A percentile compares a stretch with the other conserved stretches of the same genome.
These are phyloP conservation scores for Suhomyces coccinellae DNA, from an alignment of 1,139 yeast genomes.

Conservation along the genomic window DNA sequence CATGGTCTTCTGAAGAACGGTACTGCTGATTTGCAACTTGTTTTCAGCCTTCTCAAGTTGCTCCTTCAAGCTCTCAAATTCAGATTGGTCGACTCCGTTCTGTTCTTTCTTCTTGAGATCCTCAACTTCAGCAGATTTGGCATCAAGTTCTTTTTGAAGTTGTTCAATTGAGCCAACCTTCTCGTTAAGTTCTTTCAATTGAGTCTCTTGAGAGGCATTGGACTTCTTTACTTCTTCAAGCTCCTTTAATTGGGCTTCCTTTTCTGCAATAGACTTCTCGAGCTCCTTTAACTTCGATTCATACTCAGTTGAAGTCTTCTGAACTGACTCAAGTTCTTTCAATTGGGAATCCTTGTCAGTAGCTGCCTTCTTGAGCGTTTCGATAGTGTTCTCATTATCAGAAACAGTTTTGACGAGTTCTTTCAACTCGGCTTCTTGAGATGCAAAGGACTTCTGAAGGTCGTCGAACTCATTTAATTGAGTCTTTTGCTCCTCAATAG, in stretches of 20 bases:
- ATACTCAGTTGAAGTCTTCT: slow-evolving; percentile 1
- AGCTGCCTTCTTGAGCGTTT: not conserved
- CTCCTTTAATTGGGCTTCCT: slow-evolving; percentile 2
- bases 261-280: not conserved
- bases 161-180: not conserved
- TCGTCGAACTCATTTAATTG: not conserved
- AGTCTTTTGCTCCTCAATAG: not conserved
- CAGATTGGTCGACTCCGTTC: not conserved
- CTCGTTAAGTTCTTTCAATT: not conserved
- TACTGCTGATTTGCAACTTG: not conserved
- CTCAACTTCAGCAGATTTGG: not conserved
- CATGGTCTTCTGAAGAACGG: slow-evolving; percentile 1
- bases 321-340: not conserved
- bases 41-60: not conserved
- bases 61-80: not conserved
- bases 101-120: not conserved
- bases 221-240: slow-evolving; percentile 1
- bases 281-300: not conserved
- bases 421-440: not conserved
- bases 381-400: not conserved
- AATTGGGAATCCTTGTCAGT: not conserved
- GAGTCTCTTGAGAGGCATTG: not conserved
- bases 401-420: not conserved
- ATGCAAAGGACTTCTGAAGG: not conserved
- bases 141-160: not conserved